These are phyloP conservation scores for Cladosporium sphaerospermum DNA, from an alignment of 2,329 filamentous ascomycete genomes.

Conservation along the genomic window DNA sequence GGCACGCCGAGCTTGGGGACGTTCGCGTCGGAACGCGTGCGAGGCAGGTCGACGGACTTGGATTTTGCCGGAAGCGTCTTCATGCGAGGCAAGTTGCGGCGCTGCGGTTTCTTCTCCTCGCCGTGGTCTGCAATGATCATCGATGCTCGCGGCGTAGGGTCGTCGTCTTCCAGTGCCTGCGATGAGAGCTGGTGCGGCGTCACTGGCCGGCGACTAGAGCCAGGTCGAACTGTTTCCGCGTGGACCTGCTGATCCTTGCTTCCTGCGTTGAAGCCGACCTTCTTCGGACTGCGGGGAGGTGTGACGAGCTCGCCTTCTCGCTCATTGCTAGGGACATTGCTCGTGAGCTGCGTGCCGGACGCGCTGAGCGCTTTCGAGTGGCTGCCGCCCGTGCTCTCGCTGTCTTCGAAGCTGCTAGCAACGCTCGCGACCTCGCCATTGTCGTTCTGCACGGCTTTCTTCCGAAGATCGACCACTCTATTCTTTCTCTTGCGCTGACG, in stretches of 20 bases:
- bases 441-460: constrained; percentile 45
- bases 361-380: constrained; percentile 46
- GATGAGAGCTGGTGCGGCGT: constrained; percentile 14
- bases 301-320: constrained; percentile 37
- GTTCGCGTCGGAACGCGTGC: constrained; percentile 18
- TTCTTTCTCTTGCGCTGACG: constrained; percentile 73
- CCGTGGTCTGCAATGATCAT: background rate
- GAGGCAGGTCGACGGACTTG: constrained; percentile 11
- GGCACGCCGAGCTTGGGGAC: constrained; percentile 20
- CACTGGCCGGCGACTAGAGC: constrained; percentile 12
- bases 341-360: constrained; percentile 51
- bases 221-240: background rate
- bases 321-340: constrained; percentile 15
- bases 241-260: constrained; percentile 1
- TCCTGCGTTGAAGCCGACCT: constrained; percentile 27
- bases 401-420: constrained; percentile 40
- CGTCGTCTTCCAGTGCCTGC: constrained; percentile 5
- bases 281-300: constrained; percentile 44
- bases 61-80: constrained; percentile 15
- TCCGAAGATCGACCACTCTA: constrained; percentile 74
- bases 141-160: constrained; percentile 13
- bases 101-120: constrained; percentile 11
- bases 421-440: constrained; percentile 39
- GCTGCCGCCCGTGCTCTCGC: constrained; percentile 30
- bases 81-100: constrained; percentile 16